phyloP scores from a whole-genome alignment of 148 eudicot genomes.

The Persicaria maculosa region DNA sequence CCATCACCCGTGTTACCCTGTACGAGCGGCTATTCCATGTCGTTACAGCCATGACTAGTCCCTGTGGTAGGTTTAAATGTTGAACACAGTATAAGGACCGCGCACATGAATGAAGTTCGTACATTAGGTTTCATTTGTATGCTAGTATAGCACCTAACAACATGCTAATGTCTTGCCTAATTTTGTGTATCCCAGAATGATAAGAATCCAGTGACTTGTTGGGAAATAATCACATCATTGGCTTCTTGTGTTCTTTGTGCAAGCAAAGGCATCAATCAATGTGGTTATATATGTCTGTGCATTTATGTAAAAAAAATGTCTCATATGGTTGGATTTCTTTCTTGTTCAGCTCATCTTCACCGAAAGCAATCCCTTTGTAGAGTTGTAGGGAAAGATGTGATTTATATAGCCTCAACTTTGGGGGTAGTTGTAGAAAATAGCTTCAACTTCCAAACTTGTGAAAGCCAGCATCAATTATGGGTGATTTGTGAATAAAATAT shows the following conservation, averaged over 20 bases:
- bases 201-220: neutral
- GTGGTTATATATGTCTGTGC: neutral
- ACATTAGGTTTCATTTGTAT: slow-evolving; percentile 1
- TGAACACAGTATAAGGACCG: neutral
- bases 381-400: no score
- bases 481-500: no score
- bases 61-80: neutral
- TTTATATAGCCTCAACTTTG: no score
- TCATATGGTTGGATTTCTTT: neutral
- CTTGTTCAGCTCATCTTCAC: neutral
- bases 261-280: neutral
- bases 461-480: no score
- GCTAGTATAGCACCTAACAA: neutral
- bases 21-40: no score
- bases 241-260: neutral
- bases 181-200: neutral
- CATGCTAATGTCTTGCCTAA: slow-evolving; percentile 10
- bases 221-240: neutral
- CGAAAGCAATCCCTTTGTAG: neutral
- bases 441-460: no score
- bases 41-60: no score
- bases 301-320: neutral
- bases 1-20: no score
- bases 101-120: neutral
- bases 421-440: no score